phyloP scores from a whole-genome alignment of 164 flowering plant species.

The Vitis labrusca region DNA sequence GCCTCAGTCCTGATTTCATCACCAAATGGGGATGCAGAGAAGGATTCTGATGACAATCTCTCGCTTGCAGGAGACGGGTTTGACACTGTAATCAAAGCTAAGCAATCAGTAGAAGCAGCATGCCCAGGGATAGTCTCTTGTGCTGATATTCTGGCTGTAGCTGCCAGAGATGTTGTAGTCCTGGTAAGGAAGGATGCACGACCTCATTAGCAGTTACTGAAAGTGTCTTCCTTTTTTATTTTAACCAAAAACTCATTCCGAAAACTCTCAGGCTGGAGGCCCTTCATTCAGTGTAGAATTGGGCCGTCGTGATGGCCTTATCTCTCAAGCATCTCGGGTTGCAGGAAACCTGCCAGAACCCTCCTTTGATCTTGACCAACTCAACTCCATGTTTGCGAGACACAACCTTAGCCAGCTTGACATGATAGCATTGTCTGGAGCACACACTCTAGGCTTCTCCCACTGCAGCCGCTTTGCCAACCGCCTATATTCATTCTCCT shows the following conservation, averaged over 20 bases:
- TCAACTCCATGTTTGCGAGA: conserved; percentile 42
- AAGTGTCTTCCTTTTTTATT: background rate
- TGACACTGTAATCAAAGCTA: conserved; percentile 72
- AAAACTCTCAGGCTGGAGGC: conserved; percentile 58
- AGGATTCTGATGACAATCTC: conserved; percentile 61
- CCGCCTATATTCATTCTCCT: conserved; percentile 55
- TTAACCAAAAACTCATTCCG: too few relatives aligned
- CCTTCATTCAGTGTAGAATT: conserved; percentile 60
- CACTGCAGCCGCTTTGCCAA: conserved; percentile 66
- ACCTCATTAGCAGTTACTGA: background rate
- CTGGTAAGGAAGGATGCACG: conserved; percentile 50
- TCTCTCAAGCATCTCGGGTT: conserved; percentile 60
- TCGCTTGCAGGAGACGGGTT: conserved; percentile 88
- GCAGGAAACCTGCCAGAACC: conserved; percentile 69
- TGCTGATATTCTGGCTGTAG: conserved; percentile 72
- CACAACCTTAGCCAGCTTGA: conserved; percentile 53
- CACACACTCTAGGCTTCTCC: conserved; percentile 80
- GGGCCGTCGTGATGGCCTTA: conserved; percentile 69
- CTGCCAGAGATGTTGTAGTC: conserved; percentile 69
- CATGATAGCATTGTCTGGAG: conserved; percentile 80
- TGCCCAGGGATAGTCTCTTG: conserved; percentile 84
- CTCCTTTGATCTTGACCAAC: conserved; percentile 30
- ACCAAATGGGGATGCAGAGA: conserved; percentile 67
- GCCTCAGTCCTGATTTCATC: conserved; percentile 70
- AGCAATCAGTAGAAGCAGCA: conserved; percentile 57